Base-by-base conservation (phyloP, 768 basidiomycete species). In the Leccinum broughii region DNA sequence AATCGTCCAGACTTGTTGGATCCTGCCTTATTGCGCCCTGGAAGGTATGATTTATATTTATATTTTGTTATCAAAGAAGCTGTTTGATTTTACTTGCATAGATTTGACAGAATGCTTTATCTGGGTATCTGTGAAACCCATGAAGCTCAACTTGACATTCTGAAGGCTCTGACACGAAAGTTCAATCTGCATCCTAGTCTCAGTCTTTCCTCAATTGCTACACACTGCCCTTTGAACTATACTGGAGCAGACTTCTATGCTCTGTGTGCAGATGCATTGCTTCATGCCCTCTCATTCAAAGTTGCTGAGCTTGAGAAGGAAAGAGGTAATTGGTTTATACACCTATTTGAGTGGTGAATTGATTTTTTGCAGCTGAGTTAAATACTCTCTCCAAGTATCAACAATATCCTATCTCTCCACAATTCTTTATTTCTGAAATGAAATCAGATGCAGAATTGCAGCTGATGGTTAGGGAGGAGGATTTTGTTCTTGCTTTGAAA, bases 201-300 rank as follows among this genome's bases (percentile, higher is more conserved):
- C 8, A 77, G 87, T 65, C 82, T 98, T 7, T 72, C 73, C 20
- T 62, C 67, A 8, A 74, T 99, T 49, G 92, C 90, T 22, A 79
- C 85, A 28, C 76, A 77, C 35, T 98, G 95, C 62, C 89, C 93
- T 0, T 93, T 95, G 79, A 93, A 95, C 70, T 95, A 89, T 70
- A 98, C 97, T 3, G 97, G 97, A 49, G 97, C 97, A 46, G 97
- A 99, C 72, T 95, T 98, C 63, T 98, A 99, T 77, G 97, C 97
- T 0, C 78, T 99, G 9, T 98, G 97, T 73, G 91, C 94, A 6
- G 96, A 99, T 74, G 95, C 97, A 1, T 86, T 99, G 83, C 80
- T 99, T 58, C 91, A 92, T 72, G 93, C 97, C 10, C 96, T 99
- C 88, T 87, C 93, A 22, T 79, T 91, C 39, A 93, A 89, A 64